These are phyloP conservation scores for Ochetophila trinervis DNA, from an alignment of 306 rosid species.

Conservation along the genomic window DNA sequence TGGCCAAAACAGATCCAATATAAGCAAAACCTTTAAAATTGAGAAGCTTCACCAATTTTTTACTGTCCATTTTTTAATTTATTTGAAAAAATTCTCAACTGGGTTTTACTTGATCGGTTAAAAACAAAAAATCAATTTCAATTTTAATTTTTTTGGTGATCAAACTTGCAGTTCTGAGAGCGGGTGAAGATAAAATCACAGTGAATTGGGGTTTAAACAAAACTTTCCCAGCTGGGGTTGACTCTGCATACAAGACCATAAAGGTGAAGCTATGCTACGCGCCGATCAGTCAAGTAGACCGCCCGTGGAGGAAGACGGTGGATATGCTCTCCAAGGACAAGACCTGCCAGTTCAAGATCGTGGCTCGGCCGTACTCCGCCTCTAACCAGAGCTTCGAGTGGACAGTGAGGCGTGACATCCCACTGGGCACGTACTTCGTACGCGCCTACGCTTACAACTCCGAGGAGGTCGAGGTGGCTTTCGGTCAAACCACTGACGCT, in stretches of 20 bases:
- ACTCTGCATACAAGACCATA: conserved; percentile 59
- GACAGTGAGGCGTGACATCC: conserved; percentile 49
- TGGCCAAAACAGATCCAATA: too few species aligned
- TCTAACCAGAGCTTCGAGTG: conserved; percentile 47
- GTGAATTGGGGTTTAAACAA: conserved; percentile 66
- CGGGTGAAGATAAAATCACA: conserved; percentile 57
- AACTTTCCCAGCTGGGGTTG: conserved; percentile 45
- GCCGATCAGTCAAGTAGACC: conserved; percentile 72
- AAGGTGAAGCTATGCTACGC: conserved; percentile 75
- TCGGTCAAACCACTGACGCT: conserved; percentile 58
- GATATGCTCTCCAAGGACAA: conserved; percentile 65
- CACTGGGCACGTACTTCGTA: conserved; percentile 66
- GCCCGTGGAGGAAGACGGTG: conserved; percentile 83
- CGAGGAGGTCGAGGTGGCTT: conserved; percentile 44
- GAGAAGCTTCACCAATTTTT: not conserved
- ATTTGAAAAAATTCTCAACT: not conserved
- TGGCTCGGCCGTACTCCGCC: conserved; percentile 46
- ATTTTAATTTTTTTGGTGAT: not conserved
- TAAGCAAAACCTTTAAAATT: too few species aligned
- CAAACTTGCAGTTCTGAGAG: conserved; percentile 52
- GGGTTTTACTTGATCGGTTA: not conserved
- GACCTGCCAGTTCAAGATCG: conserved; percentile 61
- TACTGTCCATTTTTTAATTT: too few species aligned
- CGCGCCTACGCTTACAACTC: conserved; percentile 74
- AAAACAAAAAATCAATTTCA: not conserved